Evolutionary conservation across 108 stramenopile species (phyloP).

Genomic region (Cylindrotheca fusiformis): DNA sequence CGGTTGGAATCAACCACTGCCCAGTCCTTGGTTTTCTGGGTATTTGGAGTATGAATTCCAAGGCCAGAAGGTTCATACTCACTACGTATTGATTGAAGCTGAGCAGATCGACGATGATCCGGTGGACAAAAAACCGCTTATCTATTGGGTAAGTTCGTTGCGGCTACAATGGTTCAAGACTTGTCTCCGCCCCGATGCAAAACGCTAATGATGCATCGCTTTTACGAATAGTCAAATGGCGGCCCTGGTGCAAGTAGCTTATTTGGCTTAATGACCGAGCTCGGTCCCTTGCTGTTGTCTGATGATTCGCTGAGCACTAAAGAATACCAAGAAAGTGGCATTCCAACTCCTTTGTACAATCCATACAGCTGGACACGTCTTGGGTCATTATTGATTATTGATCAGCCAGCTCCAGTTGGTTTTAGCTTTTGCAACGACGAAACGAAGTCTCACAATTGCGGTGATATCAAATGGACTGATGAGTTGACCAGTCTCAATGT

Average conservation of each 20-base stretch:
- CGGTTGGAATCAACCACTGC: conserved; percentile 48
- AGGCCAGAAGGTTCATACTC: conserved; percentile 46
- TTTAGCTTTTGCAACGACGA: conserved; percentile 68
- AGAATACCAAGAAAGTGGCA: conserved; percentile 40
- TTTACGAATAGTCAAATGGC: conserved; percentile 40
- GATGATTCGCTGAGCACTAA: conserved; percentile 48
- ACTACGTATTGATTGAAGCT: conserved; percentile 51
- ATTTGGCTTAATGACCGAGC: conserved; percentile 67
- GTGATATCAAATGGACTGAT: conserved; percentile 64
- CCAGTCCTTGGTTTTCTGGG: conserved; percentile 53
- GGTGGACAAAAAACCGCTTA: conserved; percentile 44
- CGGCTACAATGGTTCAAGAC: too few relatives aligned
- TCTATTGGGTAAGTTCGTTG: conserved; percentile 48
- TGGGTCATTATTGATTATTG: conserved; percentile 65
- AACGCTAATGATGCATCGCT: conserved; percentile 8
- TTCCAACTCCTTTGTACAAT: conserved; percentile 69
- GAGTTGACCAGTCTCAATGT: conserved; percentile 50
- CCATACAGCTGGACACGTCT: conserved; percentile 54
- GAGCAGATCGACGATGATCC: conserved; percentile 36
- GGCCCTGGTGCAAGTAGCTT: conserved; percentile 78
- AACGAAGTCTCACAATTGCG: conserved; percentile 35
- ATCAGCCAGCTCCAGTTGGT: conserved; percentile 79
- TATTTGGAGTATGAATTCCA: conserved; percentile 44
- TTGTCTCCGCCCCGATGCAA: too few relatives aligned
- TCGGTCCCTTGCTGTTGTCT: conserved; percentile 56